phyloP scores from a whole-genome alignment of 805 yeast genomes.

The Wickerhamomyces mucosus region DNA sequence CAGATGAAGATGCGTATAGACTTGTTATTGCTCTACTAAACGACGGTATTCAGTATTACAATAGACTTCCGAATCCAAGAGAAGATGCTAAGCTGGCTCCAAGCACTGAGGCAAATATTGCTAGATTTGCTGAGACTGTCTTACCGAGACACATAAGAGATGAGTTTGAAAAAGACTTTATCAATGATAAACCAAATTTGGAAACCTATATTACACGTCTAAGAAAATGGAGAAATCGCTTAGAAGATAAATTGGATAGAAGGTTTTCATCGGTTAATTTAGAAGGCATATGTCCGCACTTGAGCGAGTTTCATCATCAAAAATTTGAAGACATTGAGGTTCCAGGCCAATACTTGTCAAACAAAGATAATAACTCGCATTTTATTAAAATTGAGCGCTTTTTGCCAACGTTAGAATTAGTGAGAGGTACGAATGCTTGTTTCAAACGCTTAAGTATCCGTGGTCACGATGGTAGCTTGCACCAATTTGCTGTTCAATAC shows the following conservation, averaged over 20 bases:
- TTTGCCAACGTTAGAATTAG: conserved; percentile 77
- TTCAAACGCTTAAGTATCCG: conserved; percentile 82
- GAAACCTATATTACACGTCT: conserved; percentile 78
- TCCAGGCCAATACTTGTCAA: conserved; percentile 91
- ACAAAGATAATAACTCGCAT: conserved; percentile 81
- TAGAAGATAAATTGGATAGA: conserved; percentile 87
- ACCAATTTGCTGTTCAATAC: conserved; percentile 91
- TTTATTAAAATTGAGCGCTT: conserved; percentile 91
- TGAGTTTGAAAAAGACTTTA: conserved; percentile 88
- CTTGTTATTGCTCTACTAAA: conserved; percentile 84
- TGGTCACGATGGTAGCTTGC: conserved; percentile 88
- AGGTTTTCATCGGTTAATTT: conserved; percentile 70
- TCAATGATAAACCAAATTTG: conserved; percentile 75
- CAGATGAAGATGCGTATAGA: conserved; percentile 95
- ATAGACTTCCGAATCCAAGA: conserved; percentile 77
- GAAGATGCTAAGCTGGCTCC: conserved; percentile 86
- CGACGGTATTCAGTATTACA: conserved; percentile 87
- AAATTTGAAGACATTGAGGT: conserved; percentile 96
- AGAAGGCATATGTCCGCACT: conserved; percentile 88
- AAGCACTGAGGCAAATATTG: conserved; percentile 80
- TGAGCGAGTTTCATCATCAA: conserved; percentile 96
- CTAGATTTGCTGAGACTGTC: conserved; percentile 86
- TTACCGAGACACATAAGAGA: conserved; percentile 81
- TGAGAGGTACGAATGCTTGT: conserved; percentile 85
- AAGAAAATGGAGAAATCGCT: conserved; percentile 85